phyloP scores from a whole-genome alignment of 2,329 filamentous ascomycete species.

The Fusarium nodosum region DNA sequence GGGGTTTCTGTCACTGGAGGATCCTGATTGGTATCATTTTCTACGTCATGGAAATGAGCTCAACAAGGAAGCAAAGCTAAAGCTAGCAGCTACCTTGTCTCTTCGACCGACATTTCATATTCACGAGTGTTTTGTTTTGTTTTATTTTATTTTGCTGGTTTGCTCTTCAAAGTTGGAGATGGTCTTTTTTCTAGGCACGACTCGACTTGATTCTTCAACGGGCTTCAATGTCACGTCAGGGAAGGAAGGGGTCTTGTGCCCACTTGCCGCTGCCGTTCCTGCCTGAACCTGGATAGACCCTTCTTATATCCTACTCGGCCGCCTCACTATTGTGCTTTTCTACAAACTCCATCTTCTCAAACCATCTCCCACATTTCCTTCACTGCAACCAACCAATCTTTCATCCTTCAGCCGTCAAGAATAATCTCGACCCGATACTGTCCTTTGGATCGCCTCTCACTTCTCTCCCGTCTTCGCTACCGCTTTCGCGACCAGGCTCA shows the following conservation, averaged over 20 bases:
- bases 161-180: background rate
- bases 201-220: background rate
- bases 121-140: background rate
- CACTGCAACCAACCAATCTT: background rate
- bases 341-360: background rate
- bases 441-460: background rate
- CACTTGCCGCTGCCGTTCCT: constrained; percentile 21
- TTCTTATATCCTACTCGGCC: background rate
- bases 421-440: no score
- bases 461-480: background rate
- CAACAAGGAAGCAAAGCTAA: background rate
- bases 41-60: constrained; percentile 17
- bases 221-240: background rate
- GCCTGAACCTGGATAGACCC: background rate
- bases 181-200: background rate
- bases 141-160: no score
- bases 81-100: background rate
- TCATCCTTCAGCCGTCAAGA: background rate
- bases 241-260: constrained; percentile 17
- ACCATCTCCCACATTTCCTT: background rate
- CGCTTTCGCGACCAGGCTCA: background rate
- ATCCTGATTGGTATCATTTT: constrained; percentile 27
- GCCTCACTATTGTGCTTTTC: background rate
- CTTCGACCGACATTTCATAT: constrained; percentile 20
- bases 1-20: constrained; percentile 26